These are phyloP conservation scores for Apiotrichum brassicae DNA, from an alignment of 1,284 basidiomycete species.

Conservation along the genomic window DNA sequence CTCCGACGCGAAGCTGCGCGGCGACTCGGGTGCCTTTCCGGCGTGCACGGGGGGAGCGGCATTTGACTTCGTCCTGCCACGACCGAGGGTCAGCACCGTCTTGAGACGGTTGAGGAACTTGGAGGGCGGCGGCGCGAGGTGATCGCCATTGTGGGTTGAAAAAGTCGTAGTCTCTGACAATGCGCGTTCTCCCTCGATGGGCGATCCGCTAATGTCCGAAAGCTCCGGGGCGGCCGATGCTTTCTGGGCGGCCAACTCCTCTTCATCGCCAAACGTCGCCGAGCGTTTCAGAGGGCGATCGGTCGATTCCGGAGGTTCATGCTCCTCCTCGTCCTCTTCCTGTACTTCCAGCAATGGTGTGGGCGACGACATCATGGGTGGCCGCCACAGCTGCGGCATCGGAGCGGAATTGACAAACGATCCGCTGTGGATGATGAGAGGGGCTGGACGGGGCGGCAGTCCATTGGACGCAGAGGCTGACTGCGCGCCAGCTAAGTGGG, in stretches of 20 bases:
- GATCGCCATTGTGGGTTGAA: not conserved
- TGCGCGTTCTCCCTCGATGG: slow-evolving; percentile 1
- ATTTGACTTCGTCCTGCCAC: not conserved
- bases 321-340: slow-evolving; percentile 19
- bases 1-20: slow-evolving; percentile 15
- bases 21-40: slow-evolving; percentile 4
- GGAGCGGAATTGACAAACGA: slow-evolving; percentile 3
- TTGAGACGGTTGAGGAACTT: slow-evolving; percentile 14
- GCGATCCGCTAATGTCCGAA: slow-evolving; percentile 9
- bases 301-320: not conserved
- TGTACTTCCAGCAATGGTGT: slow-evolving; percentile 13
- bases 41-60: not conserved
- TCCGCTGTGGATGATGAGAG: slow-evolving; percentile 9
- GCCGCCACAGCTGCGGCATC: slow-evolving; percentile 13
- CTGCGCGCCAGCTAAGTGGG: slow-evolving; percentile 13
- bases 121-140: not conserved
- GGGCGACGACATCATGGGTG: slow-evolving; percentile 10
- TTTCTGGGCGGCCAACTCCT: slow-evolving; percentile 2
- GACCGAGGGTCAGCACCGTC: slow-evolving; percentile 6
- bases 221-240: slow-evolving; percentile 6
- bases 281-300: slow-evolving; percentile 13
- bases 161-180: not conserved
- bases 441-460: slow-evolving; percentile 6
- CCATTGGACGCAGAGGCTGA: not conserved
- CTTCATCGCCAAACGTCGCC: slow-evolving; percentile 18